Base-by-base conservation (phyloP, 2,329 filamentous ascomycete genomes). In the Monilinia fructicola region DNA sequence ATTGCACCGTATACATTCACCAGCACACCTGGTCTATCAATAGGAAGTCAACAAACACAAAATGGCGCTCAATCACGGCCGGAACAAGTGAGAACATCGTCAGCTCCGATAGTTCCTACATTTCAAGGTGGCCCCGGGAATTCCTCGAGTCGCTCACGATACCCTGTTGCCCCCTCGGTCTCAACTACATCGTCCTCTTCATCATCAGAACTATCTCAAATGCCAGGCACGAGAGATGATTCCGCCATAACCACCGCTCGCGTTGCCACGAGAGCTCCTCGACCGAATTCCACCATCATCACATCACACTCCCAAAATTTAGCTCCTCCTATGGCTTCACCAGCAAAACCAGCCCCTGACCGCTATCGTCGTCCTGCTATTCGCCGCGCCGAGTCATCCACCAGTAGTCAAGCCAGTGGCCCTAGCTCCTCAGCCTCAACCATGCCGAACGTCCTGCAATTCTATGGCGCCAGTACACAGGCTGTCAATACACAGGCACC, bases 1-100 rank as follows among this genome's bases (percentile, higher is more conserved):
- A 86, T 91, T 69, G 89, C 92, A 75, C 90, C 90, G 11, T 93
- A 93, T 78, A 89, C 90, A 53, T 93, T 93, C 75, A 90, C 86
- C 3, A 84, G 82, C 72, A 89, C 89, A n/a, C 88, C 90, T 31
- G 87, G 83, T 70, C 78, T 91, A 72, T 83, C 85, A 68, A 84
- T 80, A 81, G 68, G 79, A 44, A 68, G 68, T 31, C 73, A 74
- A 62, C 70, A 70, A 42, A 64, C 69, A 60, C 68, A 70, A 53
- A 70, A 62, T 62, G 71, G 69, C 59, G 84, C 85, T 65, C 81
- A 84, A 73, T 78, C 86, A 69, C 81, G 83, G 65, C 79, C 83
- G 69, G 85, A 88, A 26, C 56, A 62, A 69, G 81, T 81, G 72
- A 82, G 84, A 73, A 82, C 83, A 26, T 78, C 78, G 42, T 85